A percentile compares a stretch with the other conserved stretches of the same genome.
Evolutionary conservation across 2,329 filamentous ascomycete species (phyloP).

Genomic region (Paecilomyces sp.): DNA sequence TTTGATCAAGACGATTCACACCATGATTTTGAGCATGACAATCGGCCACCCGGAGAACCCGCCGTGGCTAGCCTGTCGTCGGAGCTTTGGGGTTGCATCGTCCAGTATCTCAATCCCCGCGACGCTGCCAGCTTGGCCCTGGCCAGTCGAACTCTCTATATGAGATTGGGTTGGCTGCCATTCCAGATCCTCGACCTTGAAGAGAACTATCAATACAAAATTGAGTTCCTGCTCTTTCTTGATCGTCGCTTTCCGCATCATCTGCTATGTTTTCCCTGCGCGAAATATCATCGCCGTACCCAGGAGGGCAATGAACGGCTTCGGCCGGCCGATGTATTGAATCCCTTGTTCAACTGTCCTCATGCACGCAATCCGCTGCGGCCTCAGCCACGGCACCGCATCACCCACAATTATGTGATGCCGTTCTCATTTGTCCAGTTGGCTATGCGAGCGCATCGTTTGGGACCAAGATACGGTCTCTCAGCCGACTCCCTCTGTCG

Average conservation of each 20-base stretch:
- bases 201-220: constrained; percentile 39
- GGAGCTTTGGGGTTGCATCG: constrained; percentile 41
- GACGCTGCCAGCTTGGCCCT: constrained; percentile 45
- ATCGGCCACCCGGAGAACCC: constrained; percentile 29
- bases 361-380: constrained; percentile 43
- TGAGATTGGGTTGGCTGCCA: constrained; percentile 34
- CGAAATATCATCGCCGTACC: constrained; percentile 47
- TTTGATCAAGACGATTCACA: constrained; percentile 14
- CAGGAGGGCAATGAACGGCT: constrained; percentile 48
- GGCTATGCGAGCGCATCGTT: constrained; percentile 43
- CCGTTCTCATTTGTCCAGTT: constrained; percentile 55
- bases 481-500: constrained; percentile 40
- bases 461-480: constrained; percentile 43
- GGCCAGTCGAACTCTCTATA: constrained; percentile 40
- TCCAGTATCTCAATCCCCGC: constrained; percentile 34
- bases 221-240: constrained; percentile 46
- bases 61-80: constrained; percentile 40
- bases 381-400: constrained; percentile 44
- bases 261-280: constrained; percentile 54
- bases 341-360: constrained; percentile 52
- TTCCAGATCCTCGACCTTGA: constrained; percentile 35
- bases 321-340: constrained; percentile 46
- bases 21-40: constrained; percentile 9
- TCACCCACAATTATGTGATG: constrained; percentile 49
- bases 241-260: constrained; percentile 48